A percentile compares a stretch with the other conserved stretches of the same genome.
phyloP scores from a whole-genome alignment of 1,284 basidiomycete species.

The Hortiboletus rubellus region DNA sequence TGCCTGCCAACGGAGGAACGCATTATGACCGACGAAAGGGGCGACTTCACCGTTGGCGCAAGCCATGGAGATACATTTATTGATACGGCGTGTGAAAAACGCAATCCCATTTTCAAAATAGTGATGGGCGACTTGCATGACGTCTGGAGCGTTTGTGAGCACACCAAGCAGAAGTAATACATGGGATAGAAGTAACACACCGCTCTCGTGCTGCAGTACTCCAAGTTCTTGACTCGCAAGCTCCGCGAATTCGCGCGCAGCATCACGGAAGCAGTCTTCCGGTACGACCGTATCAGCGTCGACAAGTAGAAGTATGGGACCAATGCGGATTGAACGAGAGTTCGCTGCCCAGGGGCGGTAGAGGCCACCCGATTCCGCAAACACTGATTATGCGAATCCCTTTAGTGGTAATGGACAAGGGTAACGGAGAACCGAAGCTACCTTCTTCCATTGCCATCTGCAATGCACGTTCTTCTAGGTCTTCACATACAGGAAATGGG shows the following conservation, averaged over 20 bases:
- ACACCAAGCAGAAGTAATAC: not conserved
- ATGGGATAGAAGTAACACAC: constrained; percentile 34
- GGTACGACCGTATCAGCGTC: constrained; percentile 88
- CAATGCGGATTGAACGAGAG: constrained; percentile 56
- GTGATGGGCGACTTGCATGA: constrained; percentile 84
- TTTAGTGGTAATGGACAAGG: not conserved
- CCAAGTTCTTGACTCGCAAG: constrained; percentile 63
- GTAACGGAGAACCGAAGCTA: constrained; percentile 10
- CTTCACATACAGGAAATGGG: constrained; percentile 47
- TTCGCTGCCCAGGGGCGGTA: constrained; percentile 69
- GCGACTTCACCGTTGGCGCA: constrained; percentile 80
- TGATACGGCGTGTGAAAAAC: constrained; percentile 80
- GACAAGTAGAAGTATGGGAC: constrained; percentile 68
- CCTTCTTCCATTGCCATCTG: constrained; percentile 69
- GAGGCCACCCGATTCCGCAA: constrained; percentile 51
- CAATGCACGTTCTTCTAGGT: constrained; percentile 63
- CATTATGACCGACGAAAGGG: constrained; percentile 88
- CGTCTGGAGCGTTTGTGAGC: constrained; percentile 45
- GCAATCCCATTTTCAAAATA: constrained; percentile 88
- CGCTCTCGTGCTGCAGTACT: constrained; percentile 82
- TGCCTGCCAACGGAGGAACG: constrained; percentile 83
- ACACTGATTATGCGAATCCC: constrained; percentile 33
- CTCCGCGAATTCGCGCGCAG: constrained; percentile 76
- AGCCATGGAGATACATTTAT: constrained; percentile 73
- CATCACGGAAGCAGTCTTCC: constrained; percentile 83